Evolutionary conservation across 2,329 filamentous ascomycete species (phyloP).

Genomic region (Botrytis medusae): DNA sequence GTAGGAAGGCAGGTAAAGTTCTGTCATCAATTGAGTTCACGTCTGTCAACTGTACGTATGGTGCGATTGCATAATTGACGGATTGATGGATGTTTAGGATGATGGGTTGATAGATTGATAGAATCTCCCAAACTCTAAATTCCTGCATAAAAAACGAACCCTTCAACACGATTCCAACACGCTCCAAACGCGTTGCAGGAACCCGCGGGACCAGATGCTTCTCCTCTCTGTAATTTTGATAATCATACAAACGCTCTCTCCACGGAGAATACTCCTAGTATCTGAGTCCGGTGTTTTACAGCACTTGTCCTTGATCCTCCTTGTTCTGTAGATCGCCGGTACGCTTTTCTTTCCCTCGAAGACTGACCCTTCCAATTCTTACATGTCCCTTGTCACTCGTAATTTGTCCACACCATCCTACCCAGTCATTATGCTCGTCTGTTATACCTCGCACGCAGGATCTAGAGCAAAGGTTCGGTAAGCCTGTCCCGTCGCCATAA

Average conservation of each 20-base stretch:
- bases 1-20: background rate
- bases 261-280: background rate
- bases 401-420: background rate
- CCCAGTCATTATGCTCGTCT: background rate
- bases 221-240: constrained; percentile 8
- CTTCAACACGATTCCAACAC: background rate
- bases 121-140: background rate
- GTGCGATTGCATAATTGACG: background rate
- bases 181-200: background rate
- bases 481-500: background rate
- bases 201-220: background rate
- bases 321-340: constrained; percentile 5
- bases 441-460: background rate
- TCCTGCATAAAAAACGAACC: background rate
- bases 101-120: background rate
- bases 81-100: background rate
- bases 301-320: background rate
- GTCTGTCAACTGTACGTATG: background rate
- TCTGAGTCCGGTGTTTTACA: constrained; percentile 8
- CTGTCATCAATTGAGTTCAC: background rate
- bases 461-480: background rate
- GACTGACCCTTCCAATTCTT: background rate
- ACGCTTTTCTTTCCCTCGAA: background rate
- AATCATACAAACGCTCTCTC: background rate
- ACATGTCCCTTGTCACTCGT: background rate